These are phyloP conservation scores for Suillus spraguei DNA, from an alignment of 768 basidiomycete species.

Conservation along the genomic window DNA sequence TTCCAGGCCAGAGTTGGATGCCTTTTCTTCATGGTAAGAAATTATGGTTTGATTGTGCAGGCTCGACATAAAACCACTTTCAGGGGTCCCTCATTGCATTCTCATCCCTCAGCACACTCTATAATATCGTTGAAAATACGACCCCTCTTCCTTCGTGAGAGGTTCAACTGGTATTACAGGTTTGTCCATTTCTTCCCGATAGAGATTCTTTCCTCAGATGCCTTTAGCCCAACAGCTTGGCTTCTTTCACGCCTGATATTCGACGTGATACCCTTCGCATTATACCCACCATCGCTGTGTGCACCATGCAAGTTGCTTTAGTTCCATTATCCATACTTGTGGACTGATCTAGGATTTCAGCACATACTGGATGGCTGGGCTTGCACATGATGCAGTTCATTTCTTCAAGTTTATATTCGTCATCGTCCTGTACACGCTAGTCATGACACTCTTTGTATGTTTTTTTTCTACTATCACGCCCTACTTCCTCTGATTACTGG, in stretches of 20 bases:
- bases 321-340: neutral
- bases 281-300: slow-evolving; percentile 85
- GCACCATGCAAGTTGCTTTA: slow-evolving; percentile 64
- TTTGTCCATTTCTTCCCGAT: slow-evolving; percentile 27
- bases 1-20: slow-evolving; percentile 95
- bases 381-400: slow-evolving; percentile 71
- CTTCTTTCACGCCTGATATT: slow-evolving; percentile 85
- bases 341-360: slow-evolving; percentile 36
- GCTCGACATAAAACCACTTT: slow-evolving; percentile 13
- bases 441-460: slow-evolving; percentile 85
- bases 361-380: slow-evolving; percentile 96
- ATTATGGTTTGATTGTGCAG: neutral
- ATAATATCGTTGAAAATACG: slow-evolving; percentile 85
- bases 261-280: slow-evolving; percentile 90
- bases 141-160: slow-evolving; percentile 87
- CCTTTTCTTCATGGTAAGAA: slow-evolving; percentile 83
- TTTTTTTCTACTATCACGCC: neutral
- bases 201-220: slow-evolving; percentile 1
- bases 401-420: slow-evolving; percentile 97
- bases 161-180: slow-evolving; percentile 88
- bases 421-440: slow-evolving; percentile 80
- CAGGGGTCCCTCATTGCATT: slow-evolving; percentile 92
- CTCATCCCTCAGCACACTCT: slow-evolving; percentile 86
- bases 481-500: slow-evolving; percentile 4
- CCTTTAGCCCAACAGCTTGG: slow-evolving; percentile 82